Conservation (phyloP, 192 early-diverging fungal species). For the Linnemannia hyalina region DNA sequence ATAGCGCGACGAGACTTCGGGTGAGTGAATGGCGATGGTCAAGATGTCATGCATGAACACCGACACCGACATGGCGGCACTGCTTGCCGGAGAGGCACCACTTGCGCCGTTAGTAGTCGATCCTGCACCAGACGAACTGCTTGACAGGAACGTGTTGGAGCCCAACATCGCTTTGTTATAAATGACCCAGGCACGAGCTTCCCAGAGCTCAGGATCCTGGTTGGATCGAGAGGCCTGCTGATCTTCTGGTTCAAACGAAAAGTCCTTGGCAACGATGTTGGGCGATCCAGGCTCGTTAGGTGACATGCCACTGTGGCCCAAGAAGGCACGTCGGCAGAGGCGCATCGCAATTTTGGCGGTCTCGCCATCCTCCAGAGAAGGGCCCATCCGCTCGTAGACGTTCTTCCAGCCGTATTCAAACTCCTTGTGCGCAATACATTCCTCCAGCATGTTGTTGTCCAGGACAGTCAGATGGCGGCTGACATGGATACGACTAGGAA, state of each 20-base stretch:
- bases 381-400: constrained; percentile 47
- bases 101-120: not conserved
- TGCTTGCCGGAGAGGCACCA: not conserved
- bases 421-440: constrained; percentile 41
- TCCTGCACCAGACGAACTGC: not conserved
- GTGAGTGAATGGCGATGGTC: constrained; percentile 35
- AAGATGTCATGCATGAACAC: constrained; percentile 50
- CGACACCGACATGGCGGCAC: not conserved
- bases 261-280: constrained; percentile 23
- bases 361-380: constrained; percentile 40
- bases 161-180: constrained; percentile 51
- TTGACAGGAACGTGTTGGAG: constrained; percentile 15
- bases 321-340: constrained; percentile 39
- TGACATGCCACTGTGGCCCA: constrained; percentile 30
- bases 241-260: constrained; percentile 4
- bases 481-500: constrained; percentile 44
- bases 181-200: constrained; percentile 48
- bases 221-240: not conserved
- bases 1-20: constrained; percentile 41
- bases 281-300: constrained; percentile 10
- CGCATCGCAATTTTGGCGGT: constrained; percentile 49
- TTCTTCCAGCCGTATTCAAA: constrained; percentile 53
- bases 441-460: constrained; percentile 51
- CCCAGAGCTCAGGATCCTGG: constrained; percentile 37
- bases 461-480: constrained; percentile 40